Evolutionary conservation across 345 rosid genomes (phyloP), one percentile per base, ranked within the genome.

Genomic region (Aegle marmelos): DNA sequence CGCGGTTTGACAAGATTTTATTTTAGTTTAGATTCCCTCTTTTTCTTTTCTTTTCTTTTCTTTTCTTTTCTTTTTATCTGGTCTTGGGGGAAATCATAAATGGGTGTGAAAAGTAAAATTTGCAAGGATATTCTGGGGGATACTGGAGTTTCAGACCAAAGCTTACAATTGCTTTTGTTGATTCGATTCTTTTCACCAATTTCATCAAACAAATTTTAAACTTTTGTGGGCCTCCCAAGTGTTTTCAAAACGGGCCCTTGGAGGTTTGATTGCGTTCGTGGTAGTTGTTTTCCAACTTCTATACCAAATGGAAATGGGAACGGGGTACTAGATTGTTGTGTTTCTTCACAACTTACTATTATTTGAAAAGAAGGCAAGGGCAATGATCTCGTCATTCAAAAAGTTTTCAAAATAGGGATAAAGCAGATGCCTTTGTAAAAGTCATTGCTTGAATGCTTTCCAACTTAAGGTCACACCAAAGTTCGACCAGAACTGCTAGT

Each of bases 381-480:
- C 11, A 73, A 80, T 67, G 24, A 24, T 75, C 33, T 69, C 70
- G 68, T 53, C 22, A 53, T 22, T 53, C 57, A 53, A 65, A 28
- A 68, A 56, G 79, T 79, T 74, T 41, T 78, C 75, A 76, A 80
- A 78, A 75, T 65, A 68, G 65, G 82, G n/a, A 76, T 87, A 83
- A 86, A 86, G 86, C 19, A 36, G 27, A 5, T 71, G 66, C 76
- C 87, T 87, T 85, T 82, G 88, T 73, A 84, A 89, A 86, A 87
- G 92, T 80, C 79, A 80, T 75, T 48, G 82, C 81, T 77, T 85
- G 89, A 88, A 83, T 83, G 82, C 87, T 84, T 80, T 78, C 85
- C 83, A 87, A 76, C 84, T 79, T 27, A 76, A 76, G 79, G 80
- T 66, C 62, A 76, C 81, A 57, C 41, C 77, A 69, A 75, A 79